Evolutionary conservation across 2,329 filamentous ascomycete genomes (phyloP).

Genomic region (Sporothrix dimorphospora): DNA sequence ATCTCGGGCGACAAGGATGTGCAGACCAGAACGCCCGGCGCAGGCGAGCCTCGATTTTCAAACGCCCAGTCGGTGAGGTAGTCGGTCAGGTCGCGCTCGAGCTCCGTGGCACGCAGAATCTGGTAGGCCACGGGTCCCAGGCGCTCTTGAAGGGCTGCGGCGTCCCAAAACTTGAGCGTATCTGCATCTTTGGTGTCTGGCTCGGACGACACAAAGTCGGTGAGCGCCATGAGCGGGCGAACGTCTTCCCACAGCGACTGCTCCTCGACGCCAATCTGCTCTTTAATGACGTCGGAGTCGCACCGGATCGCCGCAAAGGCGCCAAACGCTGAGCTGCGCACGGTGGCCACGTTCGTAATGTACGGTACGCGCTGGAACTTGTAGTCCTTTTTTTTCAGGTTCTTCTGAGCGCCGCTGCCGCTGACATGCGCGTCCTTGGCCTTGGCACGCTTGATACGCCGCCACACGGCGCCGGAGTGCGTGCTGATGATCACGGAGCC

Average conservation of each 20-base stretch:
- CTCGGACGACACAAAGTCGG: conserved; percentile 56
- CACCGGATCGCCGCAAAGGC: conserved; percentile 86
- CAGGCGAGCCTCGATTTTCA: conserved; percentile 40
- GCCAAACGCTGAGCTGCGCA: conserved; percentile 86
- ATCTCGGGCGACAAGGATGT: conserved; percentile 68
- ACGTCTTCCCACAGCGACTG: conserved; percentile 75
- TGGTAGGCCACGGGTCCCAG: conserved; percentile 55
- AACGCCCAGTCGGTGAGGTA: conserved; percentile 50
- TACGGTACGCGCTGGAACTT: conserved; percentile 92
- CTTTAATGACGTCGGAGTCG: conserved; percentile 79
- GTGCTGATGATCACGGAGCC: conserved; percentile 95
- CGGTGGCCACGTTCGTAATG: conserved; percentile 79
- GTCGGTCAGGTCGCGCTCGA: conserved; percentile 64
- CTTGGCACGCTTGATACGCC: conserved; percentile 78
- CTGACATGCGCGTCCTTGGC: conserved; percentile 66
- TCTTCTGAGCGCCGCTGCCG: conserved; percentile 36
- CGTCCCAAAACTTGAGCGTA: conserved; percentile 48
- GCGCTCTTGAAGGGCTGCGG: conserved; percentile 54
- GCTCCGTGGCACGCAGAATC: conserved; percentile 63
- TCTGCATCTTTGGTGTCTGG: conserved; percentile 44
- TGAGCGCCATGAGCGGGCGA: conserved; percentile 68
- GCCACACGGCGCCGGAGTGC: conserved; percentile 90
- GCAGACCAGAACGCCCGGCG: conserved; percentile 50
- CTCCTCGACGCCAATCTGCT: conserved; percentile 67
- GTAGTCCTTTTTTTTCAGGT: conserved; percentile 79